A percentile compares a stretch with the other conserved stretches of the same genome.
phyloP scores from a whole-genome alignment of 179 eudicot genomes.

The Spergularia azorica region DNA sequence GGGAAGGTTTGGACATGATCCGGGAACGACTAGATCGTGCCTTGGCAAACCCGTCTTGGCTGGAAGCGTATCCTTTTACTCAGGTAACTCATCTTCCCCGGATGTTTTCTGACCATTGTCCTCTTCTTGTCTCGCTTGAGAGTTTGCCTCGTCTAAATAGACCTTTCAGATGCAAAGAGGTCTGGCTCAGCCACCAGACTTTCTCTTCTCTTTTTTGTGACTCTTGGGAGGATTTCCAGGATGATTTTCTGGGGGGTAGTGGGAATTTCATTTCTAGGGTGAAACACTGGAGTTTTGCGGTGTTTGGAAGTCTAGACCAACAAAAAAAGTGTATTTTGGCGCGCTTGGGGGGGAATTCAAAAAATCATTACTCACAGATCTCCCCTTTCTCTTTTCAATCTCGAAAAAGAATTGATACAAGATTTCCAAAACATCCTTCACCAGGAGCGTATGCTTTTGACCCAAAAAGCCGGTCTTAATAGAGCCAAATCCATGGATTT shows the following conservation, averaged over 20 bases:
- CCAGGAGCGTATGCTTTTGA: background rate
- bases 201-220: background rate
- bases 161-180: background rate
- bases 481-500: background rate
- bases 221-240: accelerated
- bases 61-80: background rate
- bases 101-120: background rate
- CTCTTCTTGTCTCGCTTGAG: background rate
- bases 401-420: background rate
- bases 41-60: background rate
- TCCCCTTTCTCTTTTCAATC: background rate
- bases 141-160: background rate
- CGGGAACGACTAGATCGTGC: background rate
- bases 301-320: background rate
- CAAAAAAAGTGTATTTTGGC: background rate
- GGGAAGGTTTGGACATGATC: background rate
- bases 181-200: background rate
- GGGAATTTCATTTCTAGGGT: background rate
- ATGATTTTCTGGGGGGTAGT: background rate
- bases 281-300: background rate
- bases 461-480: background rate
- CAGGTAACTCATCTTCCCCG: background rate
- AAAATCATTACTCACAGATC: background rate
- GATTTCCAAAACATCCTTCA: background rate
- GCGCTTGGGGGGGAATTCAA: background rate